phyloP scores from a whole-genome alignment of 2,329 filamentous ascomycete genomes.

The Arthrobotrys sinensis region DNA sequence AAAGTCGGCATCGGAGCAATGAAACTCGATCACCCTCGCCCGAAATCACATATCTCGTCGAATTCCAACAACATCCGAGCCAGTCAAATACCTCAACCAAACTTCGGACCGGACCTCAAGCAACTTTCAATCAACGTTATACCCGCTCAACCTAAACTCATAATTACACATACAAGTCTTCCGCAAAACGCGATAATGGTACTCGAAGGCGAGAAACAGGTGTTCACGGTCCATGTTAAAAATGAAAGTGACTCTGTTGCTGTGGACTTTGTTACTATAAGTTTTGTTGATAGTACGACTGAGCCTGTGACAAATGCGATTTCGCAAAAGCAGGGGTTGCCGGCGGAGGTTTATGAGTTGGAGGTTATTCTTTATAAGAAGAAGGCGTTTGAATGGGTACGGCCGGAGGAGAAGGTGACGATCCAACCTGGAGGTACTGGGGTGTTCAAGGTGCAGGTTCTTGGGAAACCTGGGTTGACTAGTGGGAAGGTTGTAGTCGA shows the following conservation, averaged over 20 bases:
- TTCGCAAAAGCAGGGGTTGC: conserved; percentile 81
- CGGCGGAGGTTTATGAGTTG: conserved; percentile 86
- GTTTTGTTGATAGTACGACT: conserved; percentile 90
- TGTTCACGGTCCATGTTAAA: conserved; percentile 83
- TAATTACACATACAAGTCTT: conserved; percentile 82
- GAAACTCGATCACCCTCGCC: conserved; percentile 67
- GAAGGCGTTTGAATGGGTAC: conserved; percentile 75
- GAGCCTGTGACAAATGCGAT: conserved; percentile 81
- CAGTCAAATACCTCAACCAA: conserved; percentile 37
- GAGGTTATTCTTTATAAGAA: conserved; percentile 83
- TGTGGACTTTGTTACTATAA: conserved; percentile 87
- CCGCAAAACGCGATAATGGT: conserved; percentile 91
- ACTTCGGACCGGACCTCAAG: conserved; percentile 68
- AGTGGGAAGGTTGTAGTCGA: conserved; percentile 85
- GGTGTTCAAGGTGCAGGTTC: conserved; percentile 85
- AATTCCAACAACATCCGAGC: conserved; percentile 42
- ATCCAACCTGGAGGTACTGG: conserved; percentile 78
- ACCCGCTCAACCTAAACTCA: conserved; percentile 81
- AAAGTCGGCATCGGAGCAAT: conserved; percentile 77
- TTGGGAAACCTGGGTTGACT: conserved; percentile 88
- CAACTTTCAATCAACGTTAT: conserved; percentile 81
- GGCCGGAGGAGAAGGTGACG: conserved; percentile 72
- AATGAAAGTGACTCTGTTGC: conserved; percentile 81
- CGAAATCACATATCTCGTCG: conserved; percentile 62
- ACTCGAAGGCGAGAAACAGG: conserved; percentile 86